Base-by-base conservation (phyloP, 202 grass and related monocot species). In the Setaria viridis region DNA sequence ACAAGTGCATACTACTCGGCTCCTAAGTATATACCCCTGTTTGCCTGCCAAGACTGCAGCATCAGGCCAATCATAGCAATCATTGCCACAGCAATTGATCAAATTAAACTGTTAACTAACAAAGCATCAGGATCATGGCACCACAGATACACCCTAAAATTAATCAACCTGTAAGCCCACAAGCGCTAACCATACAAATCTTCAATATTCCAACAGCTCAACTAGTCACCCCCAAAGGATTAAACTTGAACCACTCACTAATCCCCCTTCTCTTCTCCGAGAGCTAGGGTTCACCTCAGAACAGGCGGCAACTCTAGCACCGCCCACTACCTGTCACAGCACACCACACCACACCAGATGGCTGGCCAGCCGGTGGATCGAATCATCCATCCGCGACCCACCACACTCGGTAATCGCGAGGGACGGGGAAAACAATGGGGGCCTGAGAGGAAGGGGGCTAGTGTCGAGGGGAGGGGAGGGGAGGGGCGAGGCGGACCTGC, bases 401-500 rank as follows among this genome's bases (percentile, higher is more conserved):
- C 5, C 3, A 51, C 21, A 69, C 32, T 25, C 30, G 3, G 20
- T 0, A 0, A 76, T 55, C 53, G 17, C 11, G 20, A 72, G 39
- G 47, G 29, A 19, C 11, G 16, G 17, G 74, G 19, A 5, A 20
- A 3, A 16, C 25, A 3, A 25, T 5, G 46, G 3, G 62, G 11
- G 32, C 12, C 59, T 19, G 0, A 6, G 32, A 16, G 14, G 0
- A 67, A n/a, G 45, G 51, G 74, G 34, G 29, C 1, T 5, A 48
- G 13, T 20, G 16, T 47, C 15, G 47, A 34, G 11, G 19, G 6
- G 34, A 5, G 8, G 7, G 62, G 6, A 3, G 16, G 1, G 42
- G 25, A 0, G n/a, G 29, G 32, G 4, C 50, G 14, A 14, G 54
- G 35, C 68, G 62, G 43, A 93, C 95, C 93, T 98, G 93, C 83